phyloP scores from a whole-genome alignment of 176 grass and related monocot genomes.

The Cymbopogon citratus region DNA sequence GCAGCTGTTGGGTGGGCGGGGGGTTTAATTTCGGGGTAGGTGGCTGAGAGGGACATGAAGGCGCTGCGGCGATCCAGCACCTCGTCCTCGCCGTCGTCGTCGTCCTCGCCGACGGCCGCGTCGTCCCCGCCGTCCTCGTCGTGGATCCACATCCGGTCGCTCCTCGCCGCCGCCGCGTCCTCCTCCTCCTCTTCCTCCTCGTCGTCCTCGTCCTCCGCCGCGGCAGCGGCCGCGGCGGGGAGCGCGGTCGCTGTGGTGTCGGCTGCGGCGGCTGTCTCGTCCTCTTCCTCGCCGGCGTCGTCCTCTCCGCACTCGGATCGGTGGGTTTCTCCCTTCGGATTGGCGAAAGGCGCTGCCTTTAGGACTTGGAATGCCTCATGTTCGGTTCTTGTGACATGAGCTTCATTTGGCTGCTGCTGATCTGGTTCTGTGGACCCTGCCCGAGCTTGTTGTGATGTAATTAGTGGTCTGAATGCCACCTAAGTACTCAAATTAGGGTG shows the following conservation, averaged over 20 bases:
- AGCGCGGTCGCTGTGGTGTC: conserved; percentile 30
- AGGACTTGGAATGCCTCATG: conserved; percentile 24
- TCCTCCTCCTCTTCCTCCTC: conserved; percentile 39
- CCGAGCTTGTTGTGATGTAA: neutral
- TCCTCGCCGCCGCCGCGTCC: conserved; percentile 67
- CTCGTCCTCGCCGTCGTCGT: conserved; percentile 57
- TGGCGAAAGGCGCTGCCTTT: neutral
- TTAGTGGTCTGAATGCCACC: neutral
- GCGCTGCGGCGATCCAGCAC: conserved; percentile 74
- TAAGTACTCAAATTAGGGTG: conserved; percentile 1
- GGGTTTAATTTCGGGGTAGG: conserved; percentile 12
- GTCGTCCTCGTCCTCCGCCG: neutral
- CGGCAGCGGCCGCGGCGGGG: neutral
- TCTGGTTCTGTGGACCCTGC: conserved; percentile 1
- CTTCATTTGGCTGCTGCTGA: conserved; percentile 16
- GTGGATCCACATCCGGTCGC: conserved; percentile 89
- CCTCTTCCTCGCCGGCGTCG: conserved; percentile 35
- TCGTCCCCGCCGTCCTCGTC: conserved; percentile 75
- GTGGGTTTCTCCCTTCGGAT: conserved; percentile 29
- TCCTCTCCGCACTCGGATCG: conserved; percentile 72
- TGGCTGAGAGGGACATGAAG: conserved; percentile 67
- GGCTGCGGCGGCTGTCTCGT: conserved; percentile 2
- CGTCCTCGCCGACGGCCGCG: conserved; percentile 54
- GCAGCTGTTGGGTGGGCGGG: neutral
- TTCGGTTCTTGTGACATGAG: neutral